Percentiles rank a stretch among this genome's conserved stretches.
Conservation (phyloP, 139 green algal species). For the Yamagishiella unicocca region DNA sequence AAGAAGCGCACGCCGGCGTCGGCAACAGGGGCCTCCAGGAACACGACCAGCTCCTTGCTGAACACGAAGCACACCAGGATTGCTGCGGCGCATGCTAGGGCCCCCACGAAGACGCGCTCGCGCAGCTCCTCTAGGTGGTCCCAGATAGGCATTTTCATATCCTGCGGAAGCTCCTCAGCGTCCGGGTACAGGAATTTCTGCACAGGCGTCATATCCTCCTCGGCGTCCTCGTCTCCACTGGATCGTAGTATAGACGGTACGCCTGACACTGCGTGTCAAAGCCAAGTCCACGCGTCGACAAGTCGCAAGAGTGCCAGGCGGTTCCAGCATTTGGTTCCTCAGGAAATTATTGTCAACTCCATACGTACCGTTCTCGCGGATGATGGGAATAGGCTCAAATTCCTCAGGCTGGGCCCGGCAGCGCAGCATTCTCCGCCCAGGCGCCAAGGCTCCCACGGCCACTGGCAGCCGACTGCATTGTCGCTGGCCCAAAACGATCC, state of each 20-base stretch:
- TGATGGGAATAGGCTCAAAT: not conserved
- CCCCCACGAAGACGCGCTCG: constrained; percentile 85
- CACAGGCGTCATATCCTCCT: constrained; percentile 50
- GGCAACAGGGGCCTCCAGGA: constrained; percentile 96
- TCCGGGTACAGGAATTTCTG: constrained; percentile 88
- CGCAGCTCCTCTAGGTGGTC: constrained; percentile 91
- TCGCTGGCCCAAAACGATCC: not conserved
- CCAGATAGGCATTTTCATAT: constrained; percentile 94
- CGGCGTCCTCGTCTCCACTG: not conserved
- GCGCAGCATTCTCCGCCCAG: not conserved
- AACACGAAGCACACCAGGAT: constrained; percentile 93
- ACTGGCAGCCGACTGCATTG: not conserved
- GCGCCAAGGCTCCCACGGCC: too few species aligned
- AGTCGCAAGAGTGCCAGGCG: too few species aligned
- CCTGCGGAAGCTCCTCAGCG: constrained; percentile 86
- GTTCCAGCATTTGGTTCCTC: too few species aligned
- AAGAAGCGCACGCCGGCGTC: constrained; percentile 95
- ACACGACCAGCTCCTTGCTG: constrained; percentile 92
- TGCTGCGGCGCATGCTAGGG: constrained; percentile 69
- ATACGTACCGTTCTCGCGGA: constrained; percentile 8
- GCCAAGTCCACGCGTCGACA: not conserved
- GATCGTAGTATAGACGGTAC: not conserved
- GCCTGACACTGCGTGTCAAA: not conserved
- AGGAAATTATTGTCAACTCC: too few species aligned
- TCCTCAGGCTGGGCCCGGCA: constrained; percentile 28